Evolutionary conservation across 352 stramenopile genomes (phyloP), one percentile per base, ranked within the genome.

Genomic region (Blastocystis sp.): DNA sequence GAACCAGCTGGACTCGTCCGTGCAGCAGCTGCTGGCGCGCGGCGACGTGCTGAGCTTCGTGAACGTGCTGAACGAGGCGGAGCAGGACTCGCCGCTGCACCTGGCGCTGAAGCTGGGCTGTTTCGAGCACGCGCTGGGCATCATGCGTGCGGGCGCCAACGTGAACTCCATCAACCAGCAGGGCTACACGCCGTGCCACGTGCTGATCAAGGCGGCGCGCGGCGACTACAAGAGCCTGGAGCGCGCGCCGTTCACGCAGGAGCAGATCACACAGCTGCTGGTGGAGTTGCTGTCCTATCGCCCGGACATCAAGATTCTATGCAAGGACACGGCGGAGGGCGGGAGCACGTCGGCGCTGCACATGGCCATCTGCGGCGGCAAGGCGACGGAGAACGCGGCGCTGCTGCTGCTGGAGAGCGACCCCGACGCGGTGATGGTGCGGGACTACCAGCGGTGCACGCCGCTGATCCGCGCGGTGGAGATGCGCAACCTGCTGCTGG

Each of bases 291-390:
- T 84, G 21, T 43, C 65, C 1, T 59, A 84, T 41, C 40, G 23
- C 9, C 74, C 74, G 10, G 48, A 84, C 28, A 28, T 84, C 5
- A 43, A n/a, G 45, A 23, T 52, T 38, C 28, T 67, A 10, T 84
- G 74, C 38, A 84, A 88, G 64, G 10, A 74, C 41, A n/a, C 28
- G n/a, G 19, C 34, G 19, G 61, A 66, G 7, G 21, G 34, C 1
- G 45, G 14, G 19, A 34, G 48, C 19, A 61, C 79, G 53, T 59
- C 78, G 5, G 56, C 78, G 34, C 53, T 88, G 7, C 78, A 88
- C 45, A 88, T 88, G 78, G 78, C 78, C 9, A 88, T 88, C 66
- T 61, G 78, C 21, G 78, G 78, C 21, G 78, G 78, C 2, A 3
- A 14, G 9, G 14, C 45, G 41, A 88, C 78, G 40, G 64, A 79